Evolutionary conservation across 805 yeast species (phyloP).

Genomic region (Saccharomycopsis fermentans): DNA sequence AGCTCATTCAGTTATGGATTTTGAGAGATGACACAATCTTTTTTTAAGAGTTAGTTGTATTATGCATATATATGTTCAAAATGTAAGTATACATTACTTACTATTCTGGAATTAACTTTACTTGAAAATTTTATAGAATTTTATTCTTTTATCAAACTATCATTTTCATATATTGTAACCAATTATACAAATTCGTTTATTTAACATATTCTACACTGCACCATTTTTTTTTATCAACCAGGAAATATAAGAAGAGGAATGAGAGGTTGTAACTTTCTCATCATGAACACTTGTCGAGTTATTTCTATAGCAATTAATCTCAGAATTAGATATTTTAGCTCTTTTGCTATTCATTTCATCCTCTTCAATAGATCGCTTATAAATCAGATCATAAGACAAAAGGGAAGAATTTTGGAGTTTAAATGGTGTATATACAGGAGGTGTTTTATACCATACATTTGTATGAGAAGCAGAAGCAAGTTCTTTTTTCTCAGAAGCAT

Average conservation of each 20-base stretch:
- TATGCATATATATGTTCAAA: too few relatives aligned
- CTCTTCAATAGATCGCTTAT: background rate
- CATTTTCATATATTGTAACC: background rate
- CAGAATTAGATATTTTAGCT: background rate
- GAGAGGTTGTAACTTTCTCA: background rate
- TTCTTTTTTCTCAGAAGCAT: background rate
- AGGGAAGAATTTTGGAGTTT: slow-evolving; percentile 3
- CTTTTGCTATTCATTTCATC: background rate
- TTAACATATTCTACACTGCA: background rate
- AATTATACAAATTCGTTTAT: background rate
- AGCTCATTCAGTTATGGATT: too few relatives aligned
- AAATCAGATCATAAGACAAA: background rate
- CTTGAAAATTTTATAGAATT: too few relatives aligned
- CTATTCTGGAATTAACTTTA: too few relatives aligned
- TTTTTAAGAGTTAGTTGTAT: too few relatives aligned
- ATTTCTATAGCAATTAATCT: background rate
- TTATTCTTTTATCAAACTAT: too few relatives aligned
- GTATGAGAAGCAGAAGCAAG: background rate
- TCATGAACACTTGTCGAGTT: background rate
- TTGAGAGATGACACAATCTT: too few relatives aligned
- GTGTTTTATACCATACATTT: slow-evolving; percentile 6
- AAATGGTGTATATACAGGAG: slow-evolving; percentile 4
- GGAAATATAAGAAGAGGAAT: background rate
- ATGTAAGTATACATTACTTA: too few relatives aligned
- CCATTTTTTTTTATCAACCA: background rate